Evolutionary conservation across 495 filamentous ascomycete species (phyloP).

Genomic region (Neurospora intermedia): DNA sequence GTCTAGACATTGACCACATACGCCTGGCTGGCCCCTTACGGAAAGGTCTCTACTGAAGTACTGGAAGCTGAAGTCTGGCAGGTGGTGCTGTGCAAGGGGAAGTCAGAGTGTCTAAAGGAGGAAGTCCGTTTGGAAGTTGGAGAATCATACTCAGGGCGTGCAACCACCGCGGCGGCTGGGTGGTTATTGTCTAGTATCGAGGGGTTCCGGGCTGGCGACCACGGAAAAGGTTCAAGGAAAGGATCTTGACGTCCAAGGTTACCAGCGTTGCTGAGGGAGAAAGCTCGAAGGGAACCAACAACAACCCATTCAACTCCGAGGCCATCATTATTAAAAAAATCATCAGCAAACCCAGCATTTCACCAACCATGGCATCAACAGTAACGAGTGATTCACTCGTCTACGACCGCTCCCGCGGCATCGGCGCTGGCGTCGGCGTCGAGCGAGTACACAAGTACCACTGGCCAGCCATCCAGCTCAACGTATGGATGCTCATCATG

Average conservation of each 20-base stretch:
- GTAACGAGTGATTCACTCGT: slow-evolving; percentile 28
- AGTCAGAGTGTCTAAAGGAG: background rate
- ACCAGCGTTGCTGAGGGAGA: background rate
- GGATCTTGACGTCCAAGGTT: background rate
- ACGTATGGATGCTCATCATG: slow-evolving; percentile 86
- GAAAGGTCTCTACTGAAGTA: background rate
- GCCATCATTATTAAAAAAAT: background rate
- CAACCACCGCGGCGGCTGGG: background rate
- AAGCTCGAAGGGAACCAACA: background rate
- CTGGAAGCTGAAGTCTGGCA: background rate
- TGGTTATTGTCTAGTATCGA: background rate
- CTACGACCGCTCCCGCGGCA: slow-evolving; percentile 26
- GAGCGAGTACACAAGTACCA: slow-evolving; percentile 59
- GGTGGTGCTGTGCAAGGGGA: background rate
- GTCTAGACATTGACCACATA: background rate
- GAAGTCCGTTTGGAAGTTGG: background rate
- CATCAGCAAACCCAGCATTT: background rate
- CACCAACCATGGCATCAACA: slow-evolving; percentile 31
- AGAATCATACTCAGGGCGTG: background rate
- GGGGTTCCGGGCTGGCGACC: background rate
- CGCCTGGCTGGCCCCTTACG: background rate
- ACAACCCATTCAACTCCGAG: background rate
- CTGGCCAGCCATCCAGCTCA: slow-evolving; percentile 90
- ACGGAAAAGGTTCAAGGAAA: background rate
- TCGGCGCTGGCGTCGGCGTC: slow-evolving; percentile 14